Evolutionary conservation across 2,329 filamentous ascomycete genomes (phyloP), one percentile per base, ranked within the genome.

Genomic region (Juglanconis sp.): DNA sequence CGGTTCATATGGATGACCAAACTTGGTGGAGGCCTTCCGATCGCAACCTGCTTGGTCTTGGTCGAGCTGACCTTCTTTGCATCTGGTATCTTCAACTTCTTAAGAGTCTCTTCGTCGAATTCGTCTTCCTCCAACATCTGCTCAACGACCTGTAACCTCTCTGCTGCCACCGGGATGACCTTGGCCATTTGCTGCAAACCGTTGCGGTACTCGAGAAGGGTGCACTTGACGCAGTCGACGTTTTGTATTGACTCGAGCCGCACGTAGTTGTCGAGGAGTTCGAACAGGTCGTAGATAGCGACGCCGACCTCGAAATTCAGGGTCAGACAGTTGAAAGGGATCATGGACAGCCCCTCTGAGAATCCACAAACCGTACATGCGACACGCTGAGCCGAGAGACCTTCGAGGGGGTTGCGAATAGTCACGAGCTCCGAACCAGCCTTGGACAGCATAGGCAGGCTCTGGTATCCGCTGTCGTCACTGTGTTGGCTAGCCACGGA

Each of bases 281-380:
- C 88, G 60, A 87, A 86, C 0, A 98, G 76, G 63, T 92, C 84
- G 68, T 93, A 91, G 17, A 82, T 78, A 35, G 74, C 71, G 64
- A 80, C 81, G 52, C 82, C 81, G 5, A 81, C 76, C 1, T 90
- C 91, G 1, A 98, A 84, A 40, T 89, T 92, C 0, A 98, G 84
- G 0, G 94, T 97, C 51, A 98, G 78, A 69, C 92, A 97, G 70
- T 95, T 97, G 79, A 98, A 98, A 0, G 92, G 92, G 24, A 92
- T 96, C 76, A 98, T 85, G 1, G 90, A 92, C 13, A 97, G 80
- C 1, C 93, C 93, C 68, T 96, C 92, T 0, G 91, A 92, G 74
- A 90, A 89, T 7, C 92, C 91, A 71, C 95, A 99, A 50, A 81
- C 81, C 58, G 90, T 88, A 72, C 95, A 99, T 0, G 91, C 90